Percentiles rank a stretch among this genome's conserved stretches.
phyloP scores from a whole-genome alignment of 2,329 filamentous ascomycete genomes.

The Diaporthe helianthi region DNA sequence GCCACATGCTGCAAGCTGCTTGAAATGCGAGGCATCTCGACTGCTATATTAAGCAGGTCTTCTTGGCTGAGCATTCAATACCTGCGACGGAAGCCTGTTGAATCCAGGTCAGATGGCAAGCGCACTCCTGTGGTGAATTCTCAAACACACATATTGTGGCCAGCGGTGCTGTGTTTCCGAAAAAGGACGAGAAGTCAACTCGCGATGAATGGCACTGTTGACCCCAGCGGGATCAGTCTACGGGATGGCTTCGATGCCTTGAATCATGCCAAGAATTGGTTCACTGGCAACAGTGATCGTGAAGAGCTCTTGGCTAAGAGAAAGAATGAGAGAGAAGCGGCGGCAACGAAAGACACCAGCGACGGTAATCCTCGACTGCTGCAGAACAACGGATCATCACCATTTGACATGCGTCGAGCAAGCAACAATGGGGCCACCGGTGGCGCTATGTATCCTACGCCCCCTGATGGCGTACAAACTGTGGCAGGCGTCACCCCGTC shows the following conservation, averaged over 20 bases:
- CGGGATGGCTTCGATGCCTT: constrained; percentile 58
- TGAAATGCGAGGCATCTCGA: constrained; percentile 56
- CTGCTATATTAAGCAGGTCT: constrained; percentile 51
- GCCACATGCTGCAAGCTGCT: constrained; percentile 58
- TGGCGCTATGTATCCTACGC: constrained; percentile 73
- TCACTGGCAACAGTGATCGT: constrained; percentile 50
- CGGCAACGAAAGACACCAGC: constrained; percentile 50
- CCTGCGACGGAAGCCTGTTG: constrained; percentile 52
- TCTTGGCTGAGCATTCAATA: constrained; percentile 61
- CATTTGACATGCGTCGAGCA: constrained; percentile 57
- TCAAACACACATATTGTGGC: constrained; percentile 58
- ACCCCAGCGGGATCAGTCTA: constrained; percentile 44
- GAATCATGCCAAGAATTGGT: constrained; percentile 57
- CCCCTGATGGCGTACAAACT: constrained; percentile 69
- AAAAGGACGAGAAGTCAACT: constrained; percentile 45
- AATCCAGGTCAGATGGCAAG: constrained; percentile 52
- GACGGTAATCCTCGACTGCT: constrained; percentile 50
- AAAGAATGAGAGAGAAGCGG: constrained; percentile 57
- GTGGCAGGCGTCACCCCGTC: constrained; percentile 60
- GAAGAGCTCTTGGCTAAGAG: constrained; percentile 56
- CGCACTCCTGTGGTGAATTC: constrained; percentile 46
- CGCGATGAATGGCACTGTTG: constrained; percentile 39
- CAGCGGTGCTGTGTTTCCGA: constrained; percentile 60
- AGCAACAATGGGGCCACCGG: constrained; percentile 51
- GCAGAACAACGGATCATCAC: constrained; percentile 58